Base-by-base conservation (phyloP, 225 moss, liverwort and hornwort species). In the Bryum argenteum region DNA sequence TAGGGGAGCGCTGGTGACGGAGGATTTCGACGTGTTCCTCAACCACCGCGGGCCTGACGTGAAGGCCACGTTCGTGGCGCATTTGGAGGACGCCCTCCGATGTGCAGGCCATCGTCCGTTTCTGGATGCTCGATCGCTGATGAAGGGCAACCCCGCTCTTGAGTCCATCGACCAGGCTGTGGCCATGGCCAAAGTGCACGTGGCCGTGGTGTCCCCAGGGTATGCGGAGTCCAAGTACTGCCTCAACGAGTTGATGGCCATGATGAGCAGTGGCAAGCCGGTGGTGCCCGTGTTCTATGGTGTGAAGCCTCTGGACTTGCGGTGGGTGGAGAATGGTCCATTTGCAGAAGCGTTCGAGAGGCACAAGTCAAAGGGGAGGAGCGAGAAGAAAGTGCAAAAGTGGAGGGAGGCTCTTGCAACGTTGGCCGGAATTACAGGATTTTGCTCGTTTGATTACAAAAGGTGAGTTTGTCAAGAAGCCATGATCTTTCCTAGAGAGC, bases 1-100 rank as follows among this genome's bases (percentile, higher is more conserved):
- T 33, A 33, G 8, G n/a, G 3, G 12, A 2, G 55, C 55, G 11
- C 33, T 33, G 33, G 33, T 33, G 33, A 47, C 2, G 44, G 58
- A 26, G 0, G 12, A 22, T 13, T 65, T 42, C 18, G 65, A 56
- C 26, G 40, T 73, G 6, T 73, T 73, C 43, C 43, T 64, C 45
- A 65, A 57, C 24, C 65, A 73, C 63, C 72, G 72, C 5, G 54
- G 63, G 54, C 72, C 63, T 11, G 72, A 64, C 18, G 24, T 43
- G 4, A 47, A 73, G 37, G 11, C n/a, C n/a, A 26, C n/a, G 2
- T 73, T 65, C 13, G 26, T 57, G 8, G 57, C 73, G 19, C 64
- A 73, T 11, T 19, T 64, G 22, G 12, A 73, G 5, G 64, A 65
- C 19, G 57, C 73, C 11, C 57, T 75, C 43, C 0, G 20, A 19